Percentiles rank a stretch among this genome's conserved stretches.
phyloP scores from a whole-genome alignment of 305 asterid genomes.

The Solanum hybrid region DNA sequence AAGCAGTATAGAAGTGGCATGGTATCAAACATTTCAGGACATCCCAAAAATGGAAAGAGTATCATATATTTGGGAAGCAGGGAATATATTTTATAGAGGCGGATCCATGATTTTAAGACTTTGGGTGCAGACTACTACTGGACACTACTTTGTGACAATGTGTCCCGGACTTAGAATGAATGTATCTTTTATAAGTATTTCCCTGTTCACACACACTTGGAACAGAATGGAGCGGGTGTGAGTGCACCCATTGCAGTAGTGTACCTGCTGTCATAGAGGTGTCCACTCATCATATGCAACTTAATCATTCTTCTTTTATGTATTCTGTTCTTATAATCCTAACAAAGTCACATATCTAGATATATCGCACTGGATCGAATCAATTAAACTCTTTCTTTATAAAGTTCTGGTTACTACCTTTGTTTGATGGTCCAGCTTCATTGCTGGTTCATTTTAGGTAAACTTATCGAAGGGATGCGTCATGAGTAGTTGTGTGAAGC shows the following conservation, averaged over 20 bases:
- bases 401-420: background rate
- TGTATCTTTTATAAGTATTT: background rate
- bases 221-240: background rate
- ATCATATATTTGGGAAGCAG: background rate
- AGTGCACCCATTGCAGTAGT: background rate
- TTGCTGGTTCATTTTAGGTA: constrained; percentile 34
- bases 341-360: background rate
- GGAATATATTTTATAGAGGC: background rate
- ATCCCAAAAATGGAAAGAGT: background rate
- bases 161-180: background rate
- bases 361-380: background rate
- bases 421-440: constrained; percentile 2
- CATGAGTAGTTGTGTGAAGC: constrained; percentile 88
- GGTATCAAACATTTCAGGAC: background rate
- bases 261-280: background rate
- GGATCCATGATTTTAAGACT: background rate
- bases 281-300: background rate
- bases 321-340: background rate
- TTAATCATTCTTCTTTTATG: background rate
- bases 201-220: background rate
- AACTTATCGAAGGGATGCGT: constrained; percentile 33
- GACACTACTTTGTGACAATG: background rate
- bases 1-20: background rate
- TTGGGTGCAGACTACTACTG: background rate
- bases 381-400: background rate